These are phyloP conservation scores for Kuraishia hungarica DNA, from an alignment of 805 yeast species.

Conservation along the genomic window DNA sequence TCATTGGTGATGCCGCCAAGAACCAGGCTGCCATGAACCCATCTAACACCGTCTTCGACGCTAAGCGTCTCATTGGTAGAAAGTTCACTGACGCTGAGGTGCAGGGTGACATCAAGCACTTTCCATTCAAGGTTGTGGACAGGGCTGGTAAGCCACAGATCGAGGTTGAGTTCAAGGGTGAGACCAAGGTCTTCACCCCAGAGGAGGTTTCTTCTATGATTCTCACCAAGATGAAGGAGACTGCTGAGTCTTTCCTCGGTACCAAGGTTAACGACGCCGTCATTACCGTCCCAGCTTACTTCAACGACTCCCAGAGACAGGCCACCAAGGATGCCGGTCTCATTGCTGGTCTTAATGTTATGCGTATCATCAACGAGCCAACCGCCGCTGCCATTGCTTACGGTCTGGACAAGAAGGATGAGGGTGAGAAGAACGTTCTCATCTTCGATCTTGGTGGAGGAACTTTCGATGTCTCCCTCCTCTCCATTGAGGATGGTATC, in stretches of 20 bases:
- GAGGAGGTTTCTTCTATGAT: slow-evolving; percentile 94
- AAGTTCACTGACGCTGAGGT: slow-evolving; percentile 77
- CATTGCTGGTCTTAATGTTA: slow-evolving; percentile 65
- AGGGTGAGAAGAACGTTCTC: slow-evolving; percentile 42
- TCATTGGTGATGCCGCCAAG: slow-evolving; percentile 96
- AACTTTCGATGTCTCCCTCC: slow-evolving; percentile 71
- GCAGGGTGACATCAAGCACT: slow-evolving; percentile 79
- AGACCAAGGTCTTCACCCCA: slow-evolving; percentile 83
- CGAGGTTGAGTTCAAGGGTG: slow-evolving; percentile 92
- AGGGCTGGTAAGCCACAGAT: slow-evolving; percentile 82
- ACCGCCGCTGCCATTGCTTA: slow-evolving; percentile 84
- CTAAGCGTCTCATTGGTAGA: slow-evolving; percentile 92
- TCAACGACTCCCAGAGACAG: slow-evolving; percentile 75
- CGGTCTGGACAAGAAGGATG: slow-evolving; percentile 50
- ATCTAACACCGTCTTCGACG: slow-evolving; percentile 81
- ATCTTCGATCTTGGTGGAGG: slow-evolving; percentile 82
- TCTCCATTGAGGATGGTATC: slow-evolving; percentile 74
- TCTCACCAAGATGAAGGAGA: slow-evolving; percentile 53
- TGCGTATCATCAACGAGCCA: slow-evolving; percentile 76
- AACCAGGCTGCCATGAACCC: slow-evolving; percentile 96
- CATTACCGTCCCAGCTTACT: slow-evolving; percentile 79
- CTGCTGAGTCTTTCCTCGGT: slow-evolving; percentile 53
- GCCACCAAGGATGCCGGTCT: slow-evolving; percentile 78
- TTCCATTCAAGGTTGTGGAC: slow-evolving; percentile 83
- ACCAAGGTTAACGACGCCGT: slow-evolving; percentile 59